Percentiles rank a stretch among this genome's conserved stretches.
Evolutionary conservation across 805 yeast genomes (phyloP).

Genomic region (Yamadazyma tumulicola): DNA sequence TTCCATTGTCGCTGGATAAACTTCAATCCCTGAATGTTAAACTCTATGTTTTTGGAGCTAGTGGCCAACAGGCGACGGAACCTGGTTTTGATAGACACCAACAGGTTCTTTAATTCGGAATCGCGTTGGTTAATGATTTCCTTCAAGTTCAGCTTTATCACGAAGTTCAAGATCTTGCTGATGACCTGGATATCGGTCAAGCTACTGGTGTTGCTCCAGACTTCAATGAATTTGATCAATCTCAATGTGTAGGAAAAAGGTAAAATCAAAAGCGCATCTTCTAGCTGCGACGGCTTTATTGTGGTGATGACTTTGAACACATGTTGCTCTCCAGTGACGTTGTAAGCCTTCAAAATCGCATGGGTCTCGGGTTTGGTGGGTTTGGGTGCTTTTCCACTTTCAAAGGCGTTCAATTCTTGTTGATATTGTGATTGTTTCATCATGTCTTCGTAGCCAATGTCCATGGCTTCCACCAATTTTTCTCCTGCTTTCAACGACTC

Average conservation of each 20-base stretch:
- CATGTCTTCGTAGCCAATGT: slow-evolving; percentile 71
- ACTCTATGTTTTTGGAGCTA: slow-evolving; percentile 65
- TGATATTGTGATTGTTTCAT: slow-evolving; percentile 52
- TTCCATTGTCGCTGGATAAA: slow-evolving; percentile 78
- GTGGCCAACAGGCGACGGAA: slow-evolving; percentile 54
- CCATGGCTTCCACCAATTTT: slow-evolving; percentile 85
- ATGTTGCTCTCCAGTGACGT: slow-evolving; percentile 69
- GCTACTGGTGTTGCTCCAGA: slow-evolving; percentile 58
- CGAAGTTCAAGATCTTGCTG: slow-evolving; percentile 72
- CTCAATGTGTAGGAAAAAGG: slow-evolving; percentile 82
- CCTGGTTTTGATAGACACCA: slow-evolving; percentile 59
- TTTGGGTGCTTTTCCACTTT: slow-evolving; percentile 38
- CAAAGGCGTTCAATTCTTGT: slow-evolving; percentile 31
- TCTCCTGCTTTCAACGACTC: slow-evolving; percentile 96
- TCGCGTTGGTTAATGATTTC: slow-evolving; percentile 75
- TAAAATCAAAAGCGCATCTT: slow-evolving; percentile 86
- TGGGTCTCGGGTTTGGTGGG: slow-evolving; percentile 64
- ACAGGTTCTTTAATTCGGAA: slow-evolving; percentile 56
- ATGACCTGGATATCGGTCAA: slow-evolving; percentile 58
- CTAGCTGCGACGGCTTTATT: slow-evolving; percentile 81
- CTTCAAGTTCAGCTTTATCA: slow-evolving; percentile 68
- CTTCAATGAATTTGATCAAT: slow-evolving; percentile 67
- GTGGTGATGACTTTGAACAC: slow-evolving; percentile 68
- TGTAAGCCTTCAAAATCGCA: slow-evolving; percentile 70
- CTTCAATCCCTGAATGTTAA: slow-evolving; percentile 78